phyloP scores from a whole-genome alignment of 352 stramenopile genomes.

The Phytophthora pinifolia region DNA sequence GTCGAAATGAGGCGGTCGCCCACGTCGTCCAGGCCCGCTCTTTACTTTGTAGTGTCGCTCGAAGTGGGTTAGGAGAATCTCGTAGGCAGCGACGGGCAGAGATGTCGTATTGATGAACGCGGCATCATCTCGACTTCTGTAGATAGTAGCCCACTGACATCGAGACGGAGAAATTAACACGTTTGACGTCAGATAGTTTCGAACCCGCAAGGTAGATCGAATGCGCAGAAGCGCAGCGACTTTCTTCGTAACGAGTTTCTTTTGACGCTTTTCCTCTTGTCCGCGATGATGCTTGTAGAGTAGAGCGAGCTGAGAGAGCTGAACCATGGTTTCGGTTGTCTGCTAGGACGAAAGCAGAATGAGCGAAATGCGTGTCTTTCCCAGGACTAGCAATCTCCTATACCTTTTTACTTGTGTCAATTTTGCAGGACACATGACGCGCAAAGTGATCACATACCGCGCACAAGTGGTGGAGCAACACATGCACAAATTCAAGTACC shows the following conservation, averaged over 20 bases:
- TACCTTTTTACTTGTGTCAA: background rate
- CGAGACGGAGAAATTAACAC: background rate
- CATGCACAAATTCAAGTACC: background rate
- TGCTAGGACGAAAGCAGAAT: too few species aligned
- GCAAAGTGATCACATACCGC: background rate
- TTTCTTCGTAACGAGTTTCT: background rate
- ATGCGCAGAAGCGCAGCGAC: background rate
- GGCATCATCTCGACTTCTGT: background rate
- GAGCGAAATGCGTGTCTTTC: background rate
- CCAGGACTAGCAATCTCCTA: too few species aligned
- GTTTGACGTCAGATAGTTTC: slow-evolving; percentile 1
- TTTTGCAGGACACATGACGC: background rate
- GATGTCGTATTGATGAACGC: background rate
- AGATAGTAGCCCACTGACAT: background rate
- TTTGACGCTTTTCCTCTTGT: background rate
- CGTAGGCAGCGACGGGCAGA: background rate
- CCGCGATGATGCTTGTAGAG: background rate
- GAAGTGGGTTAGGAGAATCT: background rate
- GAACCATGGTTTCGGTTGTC: background rate
- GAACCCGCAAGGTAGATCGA: background rate
- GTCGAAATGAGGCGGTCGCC: background rate
- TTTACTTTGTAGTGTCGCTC: background rate
- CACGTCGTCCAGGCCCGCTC: too few species aligned
- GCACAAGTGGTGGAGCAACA: background rate
- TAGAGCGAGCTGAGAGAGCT: background rate